These are phyloP conservation scores for Lactarius psammicola DNA, from an alignment of 768 basidiomycete species.

Conservation along the genomic window DNA sequence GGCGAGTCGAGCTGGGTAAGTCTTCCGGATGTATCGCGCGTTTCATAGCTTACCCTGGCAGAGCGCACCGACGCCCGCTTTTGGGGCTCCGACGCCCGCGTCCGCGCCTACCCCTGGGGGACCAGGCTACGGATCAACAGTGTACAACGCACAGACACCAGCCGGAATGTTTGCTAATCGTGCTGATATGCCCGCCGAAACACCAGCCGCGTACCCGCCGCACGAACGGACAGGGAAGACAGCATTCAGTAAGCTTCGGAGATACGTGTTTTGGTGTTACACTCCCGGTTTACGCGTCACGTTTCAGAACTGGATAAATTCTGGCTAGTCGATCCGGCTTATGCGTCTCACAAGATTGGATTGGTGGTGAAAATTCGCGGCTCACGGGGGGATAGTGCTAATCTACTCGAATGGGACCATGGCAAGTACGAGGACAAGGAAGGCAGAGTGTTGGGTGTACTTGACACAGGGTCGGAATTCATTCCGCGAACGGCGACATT, in stretches of 20 bases:
- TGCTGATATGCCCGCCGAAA: slow-evolving; percentile 26
- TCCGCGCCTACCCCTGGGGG: slow-evolving; percentile 41
- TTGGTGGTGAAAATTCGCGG: slow-evolving; percentile 43
- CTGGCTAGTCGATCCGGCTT: slow-evolving; percentile 44
- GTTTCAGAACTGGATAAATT: slow-evolving; percentile 39
- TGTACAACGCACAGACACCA: slow-evolving; percentile 38
- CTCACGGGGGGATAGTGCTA: slow-evolving; percentile 32
- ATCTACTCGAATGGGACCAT: slow-evolving; percentile 40
- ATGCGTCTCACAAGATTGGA: slow-evolving; percentile 35
- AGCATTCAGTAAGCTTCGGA: slow-evolving; percentile 27
- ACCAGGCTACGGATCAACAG: slow-evolving; percentile 34
- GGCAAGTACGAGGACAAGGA: slow-evolving; percentile 36
- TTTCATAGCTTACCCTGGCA: slow-evolving; percentile 8
- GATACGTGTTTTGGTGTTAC: slow-evolving; percentile 11
- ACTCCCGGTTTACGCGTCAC: background rate
- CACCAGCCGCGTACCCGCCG: slow-evolving; percentile 43
- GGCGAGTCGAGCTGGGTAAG: slow-evolving; percentile 52
- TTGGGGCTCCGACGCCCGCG: slow-evolving; percentile 38
- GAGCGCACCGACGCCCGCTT: slow-evolving; percentile 34
- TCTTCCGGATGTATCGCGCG: slow-evolving; percentile 22
- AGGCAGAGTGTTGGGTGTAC: slow-evolving; percentile 34
- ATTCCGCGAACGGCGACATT: slow-evolving; percentile 34
- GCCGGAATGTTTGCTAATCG: slow-evolving; percentile 26
- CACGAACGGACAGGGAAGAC: slow-evolving; percentile 31
- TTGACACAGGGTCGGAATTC: slow-evolving; percentile 34